A percentile compares a stretch with the other conserved stretches of the same genome.
Conservation (phyloP, 257 asterid genomes). For the Capsicum chinense region DNA sequence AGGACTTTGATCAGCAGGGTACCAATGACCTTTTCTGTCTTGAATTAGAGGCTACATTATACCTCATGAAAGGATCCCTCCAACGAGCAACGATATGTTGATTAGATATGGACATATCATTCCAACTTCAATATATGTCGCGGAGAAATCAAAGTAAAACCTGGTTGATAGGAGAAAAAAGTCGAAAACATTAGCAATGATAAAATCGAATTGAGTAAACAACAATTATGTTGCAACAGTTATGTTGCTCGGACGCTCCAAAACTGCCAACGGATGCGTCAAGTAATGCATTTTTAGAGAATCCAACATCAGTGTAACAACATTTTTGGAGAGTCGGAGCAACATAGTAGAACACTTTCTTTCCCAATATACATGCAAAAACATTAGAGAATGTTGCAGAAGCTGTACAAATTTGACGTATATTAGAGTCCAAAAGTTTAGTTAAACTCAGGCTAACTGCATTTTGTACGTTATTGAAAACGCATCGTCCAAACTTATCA, state of each 20-base stretch:
- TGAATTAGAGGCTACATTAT: conserved; percentile 73
- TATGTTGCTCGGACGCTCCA: background rate
- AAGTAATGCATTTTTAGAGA: background rate
- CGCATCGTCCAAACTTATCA: background rate
- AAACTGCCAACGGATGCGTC: background rate
- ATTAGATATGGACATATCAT: conserved; percentile 76
- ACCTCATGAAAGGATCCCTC: conserved; percentile 79
- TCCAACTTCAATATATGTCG: conserved; percentile 76
- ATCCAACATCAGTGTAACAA: background rate
- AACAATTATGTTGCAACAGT: too few relatives aligned
- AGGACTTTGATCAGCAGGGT: conserved; percentile 40
- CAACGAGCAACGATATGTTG: conserved; percentile 59
- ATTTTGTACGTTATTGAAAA: background rate
- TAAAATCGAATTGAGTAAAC: background rate
- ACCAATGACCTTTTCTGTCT: conserved; percentile 63
- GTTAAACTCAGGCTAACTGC: background rate
- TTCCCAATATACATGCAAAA: background rate
- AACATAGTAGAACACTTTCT: background rate
- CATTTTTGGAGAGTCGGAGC: background rate
- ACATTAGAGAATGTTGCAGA: background rate
- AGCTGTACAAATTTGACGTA: background rate
- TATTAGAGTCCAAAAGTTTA: background rate
- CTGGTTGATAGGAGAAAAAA: conserved; percentile 38
- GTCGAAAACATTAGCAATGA: background rate
- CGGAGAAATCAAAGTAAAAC: conserved; percentile 75